Percentiles rank a stretch among this genome's conserved stretches.
Evolutionary conservation across 1,284 basidiomycete genomes (phyloP).

Genomic region (Irpex sp.): DNA sequence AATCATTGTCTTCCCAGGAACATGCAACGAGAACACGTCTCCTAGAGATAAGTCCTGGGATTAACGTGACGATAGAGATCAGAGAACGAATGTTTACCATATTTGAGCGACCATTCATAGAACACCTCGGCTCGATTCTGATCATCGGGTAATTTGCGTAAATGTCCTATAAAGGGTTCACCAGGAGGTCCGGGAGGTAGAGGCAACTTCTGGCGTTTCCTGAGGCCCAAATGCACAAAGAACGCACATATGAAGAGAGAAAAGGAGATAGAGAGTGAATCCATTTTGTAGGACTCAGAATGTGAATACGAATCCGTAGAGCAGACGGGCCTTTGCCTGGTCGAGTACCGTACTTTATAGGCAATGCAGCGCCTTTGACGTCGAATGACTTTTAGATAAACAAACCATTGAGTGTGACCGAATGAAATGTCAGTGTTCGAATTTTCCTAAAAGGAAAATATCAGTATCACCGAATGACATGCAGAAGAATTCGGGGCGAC

Average conservation of each 20-base stretch:
- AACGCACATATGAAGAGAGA: not conserved
- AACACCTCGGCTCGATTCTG: not conserved
- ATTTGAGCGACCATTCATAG: not conserved
- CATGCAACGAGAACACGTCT: not conserved
- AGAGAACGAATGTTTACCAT: not conserved
- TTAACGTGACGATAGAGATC: not conserved
- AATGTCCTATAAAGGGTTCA: not conserved
- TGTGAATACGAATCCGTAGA: too few species aligned
- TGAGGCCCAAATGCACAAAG: not conserved
- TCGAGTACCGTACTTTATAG: not conserved
- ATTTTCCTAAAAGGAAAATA: not conserved
- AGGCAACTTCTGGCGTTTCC: not conserved
- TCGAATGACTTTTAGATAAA: not conserved
- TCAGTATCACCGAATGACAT: not conserved
- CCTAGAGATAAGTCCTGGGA: not conserved
- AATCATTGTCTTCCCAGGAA: constrained; percentile 3
- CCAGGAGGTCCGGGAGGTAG: not conserved
- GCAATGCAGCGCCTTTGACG: not conserved
- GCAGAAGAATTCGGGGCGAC: not conserved
- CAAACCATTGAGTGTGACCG: not conserved
- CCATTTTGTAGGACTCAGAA: not conserved
- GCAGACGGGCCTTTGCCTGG: too few species aligned
- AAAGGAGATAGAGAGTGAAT: not conserved
- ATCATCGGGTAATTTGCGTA: not conserved
- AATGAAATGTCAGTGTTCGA: not conserved